phyloP scores from a whole-genome alignment of 768 basidiomycete species.

The Krasilnikovozyma curviuscula region DNA sequence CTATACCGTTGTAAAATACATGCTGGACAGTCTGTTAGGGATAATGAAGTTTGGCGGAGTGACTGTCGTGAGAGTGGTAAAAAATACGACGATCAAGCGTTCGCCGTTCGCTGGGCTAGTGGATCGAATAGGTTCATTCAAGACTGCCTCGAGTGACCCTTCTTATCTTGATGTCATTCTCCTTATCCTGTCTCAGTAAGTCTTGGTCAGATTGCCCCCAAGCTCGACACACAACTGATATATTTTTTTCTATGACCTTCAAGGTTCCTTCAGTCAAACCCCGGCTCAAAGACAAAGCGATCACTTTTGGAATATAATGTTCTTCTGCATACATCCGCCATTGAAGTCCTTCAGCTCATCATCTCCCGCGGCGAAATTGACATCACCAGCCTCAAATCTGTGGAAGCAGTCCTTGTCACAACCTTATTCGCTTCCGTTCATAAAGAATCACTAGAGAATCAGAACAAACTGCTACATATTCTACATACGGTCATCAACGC shows the following conservation, averaged over 20 bases:
- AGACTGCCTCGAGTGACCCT: background rate
- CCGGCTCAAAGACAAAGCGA: slow-evolving; percentile 32
- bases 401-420: slow-evolving; percentile 51
- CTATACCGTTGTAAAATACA: slow-evolving; percentile 47
- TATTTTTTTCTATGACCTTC: background rate
- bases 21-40: slow-evolving; percentile 55
- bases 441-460: slow-evolving; percentile 50
- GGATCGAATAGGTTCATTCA: slow-evolving; percentile 1
- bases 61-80: background rate
- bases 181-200: background rate
- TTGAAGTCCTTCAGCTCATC: slow-evolving; percentile 67
- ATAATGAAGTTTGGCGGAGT: background rate
- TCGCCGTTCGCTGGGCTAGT: no score
- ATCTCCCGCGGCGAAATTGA: slow-evolving; percentile 67
- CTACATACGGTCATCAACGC: slow-evolving; percentile 57
- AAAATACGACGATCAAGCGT: background rate
- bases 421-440: slow-evolving; percentile 62
- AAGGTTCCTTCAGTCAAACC: slow-evolving; percentile 65
- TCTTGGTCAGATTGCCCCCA: slow-evolving; percentile 34
- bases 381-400: slow-evolving; percentile 35
- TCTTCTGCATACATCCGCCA: slow-evolving; percentile 48
- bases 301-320: slow-evolving; percentile 45
- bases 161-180: background rate
- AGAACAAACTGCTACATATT: slow-evolving; percentile 81
- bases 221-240: background rate